phyloP scores from a whole-genome alignment of 2,329 filamentous ascomycete genomes.

The Neonectria hederae region DNA sequence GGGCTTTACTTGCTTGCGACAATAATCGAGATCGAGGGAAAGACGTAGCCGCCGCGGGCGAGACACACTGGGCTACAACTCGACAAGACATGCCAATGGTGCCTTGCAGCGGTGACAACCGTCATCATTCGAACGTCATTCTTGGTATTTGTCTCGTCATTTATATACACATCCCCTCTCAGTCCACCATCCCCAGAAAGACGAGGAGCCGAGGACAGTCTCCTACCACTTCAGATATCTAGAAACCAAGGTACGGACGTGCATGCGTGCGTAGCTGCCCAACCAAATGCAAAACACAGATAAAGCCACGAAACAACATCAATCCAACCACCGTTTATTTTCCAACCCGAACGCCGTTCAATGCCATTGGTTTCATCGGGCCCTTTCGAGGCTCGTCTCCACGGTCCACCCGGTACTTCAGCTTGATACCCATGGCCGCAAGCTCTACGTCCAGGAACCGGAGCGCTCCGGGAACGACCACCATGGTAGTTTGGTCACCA shows the following conservation, averaged over 20 bases:
- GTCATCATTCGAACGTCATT: slow-evolving; percentile 4
- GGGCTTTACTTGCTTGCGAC: neutral
- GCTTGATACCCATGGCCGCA: slow-evolving; percentile 93
- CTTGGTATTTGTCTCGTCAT: slow-evolving; percentile 19
- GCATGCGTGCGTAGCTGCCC: slow-evolving; percentile 26
- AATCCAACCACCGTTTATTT: slow-evolving; percentile 36
- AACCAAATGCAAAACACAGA: slow-evolving; percentile 25
- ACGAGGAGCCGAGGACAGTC: slow-evolving; percentile 6
- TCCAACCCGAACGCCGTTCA: slow-evolving; percentile 42
- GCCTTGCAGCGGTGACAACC: neutral
- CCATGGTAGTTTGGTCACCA: slow-evolving; percentile 88
- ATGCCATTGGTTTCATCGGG: slow-evolving; percentile 54
- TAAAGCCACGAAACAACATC: slow-evolving; percentile 24
- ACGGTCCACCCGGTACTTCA: slow-evolving; percentile 78
- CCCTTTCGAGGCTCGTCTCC: slow-evolving; percentile 72
- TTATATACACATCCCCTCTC: slow-evolving; percentile 23
- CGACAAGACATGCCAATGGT: neutral
- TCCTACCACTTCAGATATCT: neutral
- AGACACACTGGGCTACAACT: neutral
- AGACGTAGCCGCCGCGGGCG: neutral
- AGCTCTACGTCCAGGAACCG: slow-evolving; percentile 95
- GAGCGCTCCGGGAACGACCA: slow-evolving; percentile 91
- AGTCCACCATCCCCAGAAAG: neutral
- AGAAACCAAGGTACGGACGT: slow-evolving; percentile 12
- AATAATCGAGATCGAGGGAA: neutral